phyloP scores from a whole-genome alignment of 305 asterid genomes.

The Solanum hybrid region DNA sequence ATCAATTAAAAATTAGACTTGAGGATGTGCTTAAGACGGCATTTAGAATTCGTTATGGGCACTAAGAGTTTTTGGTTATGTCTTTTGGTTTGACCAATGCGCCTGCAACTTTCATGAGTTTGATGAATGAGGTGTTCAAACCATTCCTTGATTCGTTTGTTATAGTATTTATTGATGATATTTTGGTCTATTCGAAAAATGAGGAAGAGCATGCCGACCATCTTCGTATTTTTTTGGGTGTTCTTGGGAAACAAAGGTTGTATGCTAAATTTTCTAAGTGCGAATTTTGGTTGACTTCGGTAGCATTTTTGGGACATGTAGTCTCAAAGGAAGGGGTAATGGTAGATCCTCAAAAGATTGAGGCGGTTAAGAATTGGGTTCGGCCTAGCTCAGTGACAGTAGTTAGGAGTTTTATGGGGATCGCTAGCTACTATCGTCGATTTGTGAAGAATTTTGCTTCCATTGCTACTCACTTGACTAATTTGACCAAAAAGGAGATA shows the following conservation, averaged over 20 bases:
- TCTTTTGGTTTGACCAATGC: neutral
- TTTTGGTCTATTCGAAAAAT: neutral
- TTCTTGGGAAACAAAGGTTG: neutral
- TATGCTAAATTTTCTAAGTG: neutral
- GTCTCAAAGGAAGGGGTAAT: neutral
- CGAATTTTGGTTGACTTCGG: neutral
- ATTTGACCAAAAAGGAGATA: no score
- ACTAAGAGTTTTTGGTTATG: neutral
- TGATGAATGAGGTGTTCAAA: neutral
- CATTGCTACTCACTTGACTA: neutral
- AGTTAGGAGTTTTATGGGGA: neutral
- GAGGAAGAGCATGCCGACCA: neutral
- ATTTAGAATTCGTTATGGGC: neutral
- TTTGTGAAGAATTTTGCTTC: neutral
- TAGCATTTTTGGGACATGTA: neutral
- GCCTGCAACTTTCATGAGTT: neutral
- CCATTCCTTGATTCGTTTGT: neutral
- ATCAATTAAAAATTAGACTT: neutral
- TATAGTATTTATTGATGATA: no score
- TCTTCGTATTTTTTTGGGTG: neutral
- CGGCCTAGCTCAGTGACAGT: rapidly evolving
- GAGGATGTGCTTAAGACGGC: neutral
- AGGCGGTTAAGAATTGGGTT: neutral
- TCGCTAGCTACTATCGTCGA: neutral
- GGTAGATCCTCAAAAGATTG: neutral